Conservation (phyloP, 208 protist genomes). For the Borovskyia barvae region DNA sequence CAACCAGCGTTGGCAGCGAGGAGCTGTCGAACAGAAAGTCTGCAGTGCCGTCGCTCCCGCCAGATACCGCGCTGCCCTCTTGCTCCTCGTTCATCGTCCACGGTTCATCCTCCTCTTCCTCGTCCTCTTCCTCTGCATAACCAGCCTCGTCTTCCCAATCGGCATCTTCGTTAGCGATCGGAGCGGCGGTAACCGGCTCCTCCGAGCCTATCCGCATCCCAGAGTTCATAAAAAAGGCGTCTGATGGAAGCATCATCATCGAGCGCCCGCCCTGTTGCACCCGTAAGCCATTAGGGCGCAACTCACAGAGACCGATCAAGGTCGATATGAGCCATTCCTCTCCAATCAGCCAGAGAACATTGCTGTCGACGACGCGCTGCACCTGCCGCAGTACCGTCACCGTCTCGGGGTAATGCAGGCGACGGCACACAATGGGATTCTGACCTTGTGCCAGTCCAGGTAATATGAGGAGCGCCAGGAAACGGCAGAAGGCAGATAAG, state of each 20-base stretch:
- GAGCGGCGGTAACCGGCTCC: neutral
- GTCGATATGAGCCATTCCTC: slow-evolving; percentile 48
- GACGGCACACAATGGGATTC: slow-evolving; percentile 33
- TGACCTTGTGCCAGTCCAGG: slow-evolving; percentile 45
- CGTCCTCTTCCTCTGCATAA: slow-evolving; percentile 19
- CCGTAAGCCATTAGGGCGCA: slow-evolving; percentile 30
- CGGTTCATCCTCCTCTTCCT: slow-evolving; percentile 16
- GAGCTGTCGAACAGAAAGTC: slow-evolving; percentile 25
- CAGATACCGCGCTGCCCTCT: slow-evolving; percentile 8
- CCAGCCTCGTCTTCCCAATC: slow-evolving; percentile 24
- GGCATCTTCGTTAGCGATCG: neutral
- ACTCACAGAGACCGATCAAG: slow-evolving; percentile 66
- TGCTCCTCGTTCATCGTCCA: slow-evolving; percentile 7
- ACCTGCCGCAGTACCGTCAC: slow-evolving; percentile 53
- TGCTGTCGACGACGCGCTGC: slow-evolving; percentile 82
- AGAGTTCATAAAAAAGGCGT: neutral
- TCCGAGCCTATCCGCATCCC: neutral
- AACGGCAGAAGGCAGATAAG: slow-evolving; percentile 56
- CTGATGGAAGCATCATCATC: slow-evolving; percentile 26
- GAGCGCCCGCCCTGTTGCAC: slow-evolving; percentile 38
- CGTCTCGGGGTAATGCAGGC: slow-evolving; percentile 52
- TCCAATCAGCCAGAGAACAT: slow-evolving; percentile 77
- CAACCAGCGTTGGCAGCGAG: slow-evolving; percentile 16
- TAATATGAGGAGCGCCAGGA: slow-evolving; percentile 71
- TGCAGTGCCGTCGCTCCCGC: slow-evolving; percentile 12